Evolutionary conservation across 306 rosid species (phyloP), one percentile per base, ranked within the genome.

Genomic region (Geum urbanum): DNA sequence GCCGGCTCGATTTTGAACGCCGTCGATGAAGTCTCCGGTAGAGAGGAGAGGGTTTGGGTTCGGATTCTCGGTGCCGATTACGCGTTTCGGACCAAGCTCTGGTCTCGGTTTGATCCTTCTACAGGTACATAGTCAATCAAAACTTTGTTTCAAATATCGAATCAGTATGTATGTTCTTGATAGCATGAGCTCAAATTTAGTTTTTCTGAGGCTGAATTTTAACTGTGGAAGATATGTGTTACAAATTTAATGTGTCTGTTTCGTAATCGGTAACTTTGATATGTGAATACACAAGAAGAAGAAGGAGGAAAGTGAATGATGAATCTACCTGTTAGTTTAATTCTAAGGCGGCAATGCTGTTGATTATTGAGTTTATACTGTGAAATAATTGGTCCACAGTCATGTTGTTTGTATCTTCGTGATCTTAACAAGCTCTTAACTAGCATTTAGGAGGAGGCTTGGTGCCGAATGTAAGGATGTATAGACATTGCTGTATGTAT

Each of bases 41-140:
- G 45, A 40, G 84, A 80, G 72, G 99, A 91, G 66, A 84, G 99
- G 50, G 84, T 94, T 77, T 94, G 99, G 99, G 92, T 94, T 74
- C 82, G 96, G 47, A 86, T 94, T 63, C 82, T 94, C 5, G 46
- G 72, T 0, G 97, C 99, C 5, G 97, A 94, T 71, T 86, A 80
- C 80, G 84, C 74, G 72, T 81, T 80, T 70, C 83, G 85, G 78
- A 88, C 92, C 71, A 91, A 91, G 89, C 89, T 94, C 11, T 94
- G 99, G 99, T 91, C 99, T 27, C 87, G 91, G 19, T 94, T 82
- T 63, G 92, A 88, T 83, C 90, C 97, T 74, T 53, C 89, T 32
- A 78, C 96, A 9, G 97, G 99, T 91, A 79, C 69, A 24, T 35
- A 53, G 13, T 16, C 8, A 3, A 51, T 66, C 61, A 1, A 32